These are phyloP conservation scores for Leccinum boreale DNA, from an alignment of 768 basidiomycete species.

Conservation along the genomic window DNA sequence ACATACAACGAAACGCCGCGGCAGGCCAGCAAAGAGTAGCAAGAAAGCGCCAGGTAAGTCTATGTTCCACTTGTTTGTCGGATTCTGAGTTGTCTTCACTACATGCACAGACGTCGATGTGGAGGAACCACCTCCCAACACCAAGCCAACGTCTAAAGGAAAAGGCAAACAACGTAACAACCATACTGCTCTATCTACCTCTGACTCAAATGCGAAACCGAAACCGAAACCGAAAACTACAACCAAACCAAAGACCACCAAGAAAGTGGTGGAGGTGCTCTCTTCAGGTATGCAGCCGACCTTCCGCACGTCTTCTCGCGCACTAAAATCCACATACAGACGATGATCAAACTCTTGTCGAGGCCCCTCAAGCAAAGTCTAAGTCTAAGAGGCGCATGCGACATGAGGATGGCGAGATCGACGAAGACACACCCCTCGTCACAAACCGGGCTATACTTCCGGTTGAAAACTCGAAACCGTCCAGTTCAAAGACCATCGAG, in stretches of 20 bases:
- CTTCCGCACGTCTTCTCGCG: neutral
- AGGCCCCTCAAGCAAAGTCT: conserved; percentile 13
- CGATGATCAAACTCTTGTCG: conserved; percentile 28
- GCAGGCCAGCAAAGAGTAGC: conserved; percentile 11
- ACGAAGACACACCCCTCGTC: conserved; percentile 1
- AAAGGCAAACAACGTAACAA: conserved; percentile 3
- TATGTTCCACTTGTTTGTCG: neutral
- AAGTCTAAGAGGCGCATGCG: neutral
- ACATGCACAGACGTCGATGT: neutral
- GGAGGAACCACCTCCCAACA: neutral
- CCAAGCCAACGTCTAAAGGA: conserved; percentile 9
- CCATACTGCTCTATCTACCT: neutral
- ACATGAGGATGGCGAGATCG: neutral
- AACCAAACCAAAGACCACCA: neutral
- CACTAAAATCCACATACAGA: conserved; percentile 14
- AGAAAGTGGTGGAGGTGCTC: conserved; percentile 4
- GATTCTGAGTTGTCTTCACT: neutral
- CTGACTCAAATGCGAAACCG: no score
- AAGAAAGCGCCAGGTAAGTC: conserved; percentile 8
- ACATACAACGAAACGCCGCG: conserved; percentile 17
- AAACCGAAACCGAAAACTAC: no score
- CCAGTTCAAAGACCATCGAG: neutral
- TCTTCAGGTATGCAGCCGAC: conserved; percentile 13
- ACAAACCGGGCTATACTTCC: neutral
- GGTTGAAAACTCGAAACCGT: neutral